phyloP scores from a whole-genome alignment of 2,329 filamentous ascomycete species.

The Teratosphaeria nubilosa region DNA sequence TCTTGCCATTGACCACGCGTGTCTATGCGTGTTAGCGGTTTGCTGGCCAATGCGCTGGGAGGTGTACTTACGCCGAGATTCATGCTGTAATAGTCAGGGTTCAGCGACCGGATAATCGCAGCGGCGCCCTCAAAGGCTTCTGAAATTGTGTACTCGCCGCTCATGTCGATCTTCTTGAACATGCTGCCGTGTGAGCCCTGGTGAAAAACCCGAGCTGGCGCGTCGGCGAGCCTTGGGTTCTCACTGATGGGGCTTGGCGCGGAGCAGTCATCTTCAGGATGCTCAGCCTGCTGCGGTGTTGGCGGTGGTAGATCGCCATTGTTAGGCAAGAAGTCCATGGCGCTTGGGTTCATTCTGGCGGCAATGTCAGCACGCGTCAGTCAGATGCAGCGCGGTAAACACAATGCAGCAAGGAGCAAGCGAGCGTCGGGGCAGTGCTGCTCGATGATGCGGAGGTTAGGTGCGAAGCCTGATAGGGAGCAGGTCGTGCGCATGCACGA shows the following conservation, averaged over 20 bases:
- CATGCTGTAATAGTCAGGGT: slow-evolving; percentile 19
- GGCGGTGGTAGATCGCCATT: neutral
- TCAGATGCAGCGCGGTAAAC: neutral
- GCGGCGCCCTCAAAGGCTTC: slow-evolving; percentile 14
- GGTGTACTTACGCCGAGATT: slow-evolving; percentile 13
- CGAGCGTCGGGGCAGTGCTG: neutral
- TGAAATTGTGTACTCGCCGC: slow-evolving; percentile 5
- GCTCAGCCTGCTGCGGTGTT: neutral
- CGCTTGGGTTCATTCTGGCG: slow-evolving; percentile 3
- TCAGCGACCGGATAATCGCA: slow-evolving; percentile 12
- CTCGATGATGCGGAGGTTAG: neutral
- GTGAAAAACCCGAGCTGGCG: neutral
- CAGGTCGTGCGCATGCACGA: neutral
- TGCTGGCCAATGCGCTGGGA: neutral
- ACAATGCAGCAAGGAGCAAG: neutral
- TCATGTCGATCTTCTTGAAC: slow-evolving; percentile 6
- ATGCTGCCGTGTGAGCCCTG: slow-evolving; percentile 3
- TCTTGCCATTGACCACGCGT: slow-evolving; percentile 23
- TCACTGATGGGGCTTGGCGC: neutral
- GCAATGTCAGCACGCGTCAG: neutral
- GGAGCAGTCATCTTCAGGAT: neutral
- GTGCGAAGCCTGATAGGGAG: neutral
- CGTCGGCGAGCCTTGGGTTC: slow-evolving; percentile 2
- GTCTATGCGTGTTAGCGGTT: slow-evolving; percentile 13
- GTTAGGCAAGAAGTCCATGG: slow-evolving; percentile 2